Percentiles rank a stretch among this genome's conserved stretches.
Conservation (phyloP, 2,329 filamentous ascomycete genomes). For the Trichophyton benhamiae region DNA sequence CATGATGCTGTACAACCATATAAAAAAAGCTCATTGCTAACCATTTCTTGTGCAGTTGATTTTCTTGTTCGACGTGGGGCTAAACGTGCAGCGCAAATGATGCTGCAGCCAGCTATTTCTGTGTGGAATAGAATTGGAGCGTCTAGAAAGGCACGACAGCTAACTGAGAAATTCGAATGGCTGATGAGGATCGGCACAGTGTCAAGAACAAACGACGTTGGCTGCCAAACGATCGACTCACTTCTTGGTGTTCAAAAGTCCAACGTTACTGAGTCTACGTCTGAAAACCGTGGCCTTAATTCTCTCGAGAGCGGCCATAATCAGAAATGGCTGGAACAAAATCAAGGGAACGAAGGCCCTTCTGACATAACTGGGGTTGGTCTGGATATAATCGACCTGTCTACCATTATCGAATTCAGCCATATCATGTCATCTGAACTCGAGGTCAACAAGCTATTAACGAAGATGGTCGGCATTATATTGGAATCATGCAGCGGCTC, state of each 20-base stretch:
- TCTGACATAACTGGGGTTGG: constrained; percentile 33
- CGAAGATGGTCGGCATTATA: constrained; percentile 53
- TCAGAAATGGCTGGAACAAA: constrained; percentile 33
- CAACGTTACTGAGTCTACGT: constrained; percentile 13
- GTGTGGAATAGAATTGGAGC: constrained; percentile 49
- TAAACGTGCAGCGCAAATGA: constrained; percentile 45
- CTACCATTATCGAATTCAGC: constrained; percentile 52
- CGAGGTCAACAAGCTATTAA: constrained; percentile 49
- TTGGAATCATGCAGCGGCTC: constrained; percentile 50
- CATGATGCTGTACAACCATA: no score
- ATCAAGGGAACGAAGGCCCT: constrained; percentile 26
- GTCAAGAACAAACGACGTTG: constrained; percentile 41
- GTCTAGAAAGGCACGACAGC: constrained; percentile 45
- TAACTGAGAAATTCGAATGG: constrained; percentile 48
- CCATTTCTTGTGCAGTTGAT: constrained; percentile 40
- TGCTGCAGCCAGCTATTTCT: constrained; percentile 46
- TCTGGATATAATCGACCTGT: constrained; percentile 50
- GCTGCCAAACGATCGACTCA: constrained; percentile 46
- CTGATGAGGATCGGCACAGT: constrained; percentile 44
- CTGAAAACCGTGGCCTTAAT: constrained; percentile 21
- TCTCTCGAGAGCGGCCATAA: constrained; percentile 30
- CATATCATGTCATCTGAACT: constrained; percentile 54
- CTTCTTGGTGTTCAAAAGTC: constrained; percentile 26
- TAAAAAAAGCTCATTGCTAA: background rate
- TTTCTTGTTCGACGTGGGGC: constrained; percentile 46